Percentiles rank a stretch among this genome's conserved stretches.
Conservation (phyloP, 1,284 basidiomycete species). For the Ceratobasidium sp. region DNA sequence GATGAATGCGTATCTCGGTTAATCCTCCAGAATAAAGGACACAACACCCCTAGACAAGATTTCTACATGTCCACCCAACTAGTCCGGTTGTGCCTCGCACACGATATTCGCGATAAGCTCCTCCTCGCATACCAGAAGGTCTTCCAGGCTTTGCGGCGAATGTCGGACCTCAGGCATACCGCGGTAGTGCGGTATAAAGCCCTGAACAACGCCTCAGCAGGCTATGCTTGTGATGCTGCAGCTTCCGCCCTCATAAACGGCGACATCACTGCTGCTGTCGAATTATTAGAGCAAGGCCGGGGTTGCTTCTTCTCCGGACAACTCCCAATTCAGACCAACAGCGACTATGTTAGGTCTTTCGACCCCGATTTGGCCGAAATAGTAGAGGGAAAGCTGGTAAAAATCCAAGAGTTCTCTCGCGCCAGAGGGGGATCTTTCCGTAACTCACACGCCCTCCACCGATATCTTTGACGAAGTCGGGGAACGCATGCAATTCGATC, state of each 20-base stretch:
- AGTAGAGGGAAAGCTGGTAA: slow-evolving; percentile 22
- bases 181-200: neutral
- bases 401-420: neutral
- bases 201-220: neutral
- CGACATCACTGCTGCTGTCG: slow-evolving; percentile 16
- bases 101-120: neutral
- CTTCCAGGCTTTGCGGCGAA: neutral
- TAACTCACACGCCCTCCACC: neutral
- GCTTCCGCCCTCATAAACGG: slow-evolving; percentile 10
- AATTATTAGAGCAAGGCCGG: slow-evolving; percentile 39
- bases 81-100: slow-evolving; percentile 3
- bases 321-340: slow-evolving; percentile 18
- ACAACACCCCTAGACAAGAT: slow-evolving; percentile 1
- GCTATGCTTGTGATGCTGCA: slow-evolving; percentile 21
- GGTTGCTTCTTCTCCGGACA: slow-evolving; percentile 30
- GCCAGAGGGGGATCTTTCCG: neutral
- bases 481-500: neutral
- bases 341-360: neutral
- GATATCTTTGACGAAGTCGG: neutral
- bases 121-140: neutral
- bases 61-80: slow-evolving; percentile 6
- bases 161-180: neutral
- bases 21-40: neutral
- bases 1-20: slow-evolving; percentile 23
- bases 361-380: slow-evolving; percentile 14